phyloP scores from a whole-genome alignment of 805 yeast species.

The Sungouiozyma ichnusensis region DNA sequence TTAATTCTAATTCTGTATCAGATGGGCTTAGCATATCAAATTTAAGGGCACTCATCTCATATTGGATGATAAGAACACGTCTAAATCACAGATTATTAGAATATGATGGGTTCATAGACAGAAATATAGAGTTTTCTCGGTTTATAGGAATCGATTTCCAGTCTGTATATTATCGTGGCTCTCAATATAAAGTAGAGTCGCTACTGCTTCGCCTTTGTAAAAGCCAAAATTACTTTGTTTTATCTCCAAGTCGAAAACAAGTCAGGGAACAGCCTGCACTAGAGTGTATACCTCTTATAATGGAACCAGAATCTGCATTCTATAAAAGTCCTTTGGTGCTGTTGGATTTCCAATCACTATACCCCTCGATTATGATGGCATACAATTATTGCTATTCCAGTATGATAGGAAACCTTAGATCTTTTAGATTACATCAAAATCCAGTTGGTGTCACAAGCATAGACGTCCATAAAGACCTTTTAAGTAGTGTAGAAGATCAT shows the following conservation, averaged over 20 bases:
- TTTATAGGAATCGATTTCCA: constrained; percentile 82
- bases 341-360: constrained; percentile 84
- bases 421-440: constrained; percentile 37
- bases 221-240: constrained; percentile 57
- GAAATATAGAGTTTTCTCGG: constrained; percentile 74
- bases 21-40: constrained; percentile 15
- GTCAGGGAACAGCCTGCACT: constrained; percentile 79
- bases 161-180: constrained; percentile 81
- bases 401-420: constrained; percentile 49
- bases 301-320: constrained; percentile 83
- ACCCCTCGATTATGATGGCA: constrained; percentile 88
- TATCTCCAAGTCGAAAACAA: constrained; percentile 71
- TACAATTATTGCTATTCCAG: constrained; percentile 82
- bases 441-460: constrained; percentile 43
- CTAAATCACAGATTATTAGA: constrained; percentile 36
- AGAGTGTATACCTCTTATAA: constrained; percentile 78
- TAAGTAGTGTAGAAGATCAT: constrained; percentile 42
- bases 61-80: constrained; percentile 35
- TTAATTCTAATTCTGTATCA: constrained; percentile 28
- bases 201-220: constrained; percentile 65
- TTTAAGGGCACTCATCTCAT: constrained; percentile 37
- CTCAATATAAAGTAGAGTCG: constrained; percentile 91
- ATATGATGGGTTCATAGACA: constrained; percentile 53
- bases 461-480: constrained; percentile 45
- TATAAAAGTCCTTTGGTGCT: constrained; percentile 87